Evolutionary conservation across 202 grass and related monocot species (phyloP), one percentile per base, ranked within the genome.

Genomic region (Panicum hallii): DNA sequence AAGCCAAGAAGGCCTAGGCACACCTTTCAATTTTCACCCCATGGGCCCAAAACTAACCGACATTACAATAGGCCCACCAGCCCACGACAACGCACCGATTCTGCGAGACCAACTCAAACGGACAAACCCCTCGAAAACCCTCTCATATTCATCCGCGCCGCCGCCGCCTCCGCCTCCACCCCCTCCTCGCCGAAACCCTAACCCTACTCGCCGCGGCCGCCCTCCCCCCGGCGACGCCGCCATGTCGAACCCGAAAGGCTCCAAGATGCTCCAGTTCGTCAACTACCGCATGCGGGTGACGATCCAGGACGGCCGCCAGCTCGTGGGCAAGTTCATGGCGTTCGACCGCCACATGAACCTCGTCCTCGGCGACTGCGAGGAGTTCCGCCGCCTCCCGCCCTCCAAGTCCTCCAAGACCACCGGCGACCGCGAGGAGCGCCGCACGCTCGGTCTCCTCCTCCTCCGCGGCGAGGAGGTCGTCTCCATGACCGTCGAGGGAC

Each of bases 261-360:
- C 93, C 22, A 99, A 99, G 90, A 99, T 99, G 97, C 93, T 99
- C 32, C 97, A 99, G 75, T 97, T 92, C 82, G 32, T 99, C 71
- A 99, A 99, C 91, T 99, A 99, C 88, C 93, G 97, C 7, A 99
- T 99, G 97, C 91, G 93, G 54, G 97, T 99, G 11, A 99, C 97
- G 71, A 97, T 99, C 91, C 97, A 99, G 90, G 97, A 99, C 68
- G 93, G 93, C 0, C 93, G 97, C 12, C 97, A 99, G 67, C 91
- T 99, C 23, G 97, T 99, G 17, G 93, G 93, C 36, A 99, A 99
- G 90, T 99, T 96, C 93, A 99, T 99, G 93, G 96, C 96, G 62
- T 99, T 99, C 96, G 96, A 99, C 79, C 93, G 96, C 63, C 96
- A 99, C 90, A 95, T 99, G 91, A 99, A 99, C 91, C 90, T 99